These are phyloP conservation scores for Colletotrichum trifolii DNA, from an alignment of 2,329 filamentous ascomycete species.

Conservation along the genomic window DNA sequence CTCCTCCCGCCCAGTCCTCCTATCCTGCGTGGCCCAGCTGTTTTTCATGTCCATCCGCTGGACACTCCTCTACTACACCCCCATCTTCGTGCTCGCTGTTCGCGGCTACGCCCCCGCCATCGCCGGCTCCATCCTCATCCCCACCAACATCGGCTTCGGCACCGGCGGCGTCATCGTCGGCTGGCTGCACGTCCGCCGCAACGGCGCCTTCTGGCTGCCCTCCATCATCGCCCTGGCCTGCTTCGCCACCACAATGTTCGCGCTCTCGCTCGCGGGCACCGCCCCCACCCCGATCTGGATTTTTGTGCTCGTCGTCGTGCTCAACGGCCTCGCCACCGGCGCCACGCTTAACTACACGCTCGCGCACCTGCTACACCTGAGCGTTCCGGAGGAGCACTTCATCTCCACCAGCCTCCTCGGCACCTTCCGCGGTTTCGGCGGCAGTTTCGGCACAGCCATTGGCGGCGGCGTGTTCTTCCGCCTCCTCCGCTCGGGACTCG, in stretches of 20 bases:
- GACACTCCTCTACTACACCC: conserved; percentile 83
- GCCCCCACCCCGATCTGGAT: conserved; percentile 59
- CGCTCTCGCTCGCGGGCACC: conserved; percentile 66
- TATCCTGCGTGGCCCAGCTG: conserved; percentile 80
- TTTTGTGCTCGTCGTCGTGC: conserved; percentile 71
- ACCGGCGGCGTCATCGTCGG: conserved; percentile 79
- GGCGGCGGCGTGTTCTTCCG: conserved; percentile 81
- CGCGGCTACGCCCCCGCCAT: conserved; percentile 75
- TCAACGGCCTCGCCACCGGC: conserved; percentile 79
- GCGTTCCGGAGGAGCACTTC: conserved; percentile 73
- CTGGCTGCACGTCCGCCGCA: conserved; percentile 78
- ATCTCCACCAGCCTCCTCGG: conserved; percentile 80
- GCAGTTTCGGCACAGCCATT: conserved; percentile 82
- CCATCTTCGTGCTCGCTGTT: conserved; percentile 82
- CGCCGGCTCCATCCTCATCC: conserved; percentile 81
- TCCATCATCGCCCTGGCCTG: conserved; percentile 68
- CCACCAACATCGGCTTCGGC: conserved; percentile 84
- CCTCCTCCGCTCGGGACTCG: conserved; percentile 65
- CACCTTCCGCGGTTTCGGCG: conserved; percentile 85
- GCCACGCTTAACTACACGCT: conserved; percentile 83
- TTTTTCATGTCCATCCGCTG: conserved; percentile 85
- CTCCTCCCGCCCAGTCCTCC: conserved; percentile 74
- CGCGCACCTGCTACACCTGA: conserved; percentile 81
- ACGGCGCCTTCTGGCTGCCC: conserved; percentile 78
- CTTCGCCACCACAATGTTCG: conserved; percentile 70